Base-by-base conservation (phyloP, 2,329 filamentous ascomycete species). In the Paracorniculantispora psalliotae region DNA sequence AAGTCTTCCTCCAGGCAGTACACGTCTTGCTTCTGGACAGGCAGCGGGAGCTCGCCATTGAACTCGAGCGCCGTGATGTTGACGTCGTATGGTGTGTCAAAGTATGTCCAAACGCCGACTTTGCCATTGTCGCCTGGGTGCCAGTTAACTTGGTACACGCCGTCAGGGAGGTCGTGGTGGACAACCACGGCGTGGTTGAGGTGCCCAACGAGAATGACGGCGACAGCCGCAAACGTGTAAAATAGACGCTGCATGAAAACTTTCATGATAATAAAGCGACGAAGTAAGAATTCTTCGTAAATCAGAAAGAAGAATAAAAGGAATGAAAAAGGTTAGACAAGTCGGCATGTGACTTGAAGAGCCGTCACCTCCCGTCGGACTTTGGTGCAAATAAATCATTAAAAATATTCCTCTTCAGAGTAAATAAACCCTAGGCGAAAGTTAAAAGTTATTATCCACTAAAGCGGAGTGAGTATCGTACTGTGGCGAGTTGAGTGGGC, bases 61-160 rank as follows among this genome's bases (percentile, higher is more conserved):
- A 19, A 28, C 15, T 21, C 13, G 15, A 35, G 4, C 2, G 48
- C n/a, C 12, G 56, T 59, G 21, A 59, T 26, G 48, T 59, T 47
- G 48, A 51, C 47, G 47, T 51, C 48, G 56, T 39, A 25, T 7
- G 49, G 48, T 4, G 48, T 35, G 21, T 59, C 48, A 30, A 54
- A 59, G 21, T 54, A 53, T 5, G 37, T 58, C 19, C 37, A 44
- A 8, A 19, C 30, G 47, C 26, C 48, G 28, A 51, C 19, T 1
- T 19, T 13, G 28, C 19, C 48, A 21, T 19, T 21, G 2, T 4
- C 8, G 12, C 37, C 19, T 10, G 37, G 48, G 9, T 39, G 9
- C 30, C 28, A 54, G 49, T 30, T 37, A 23, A 52, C 37, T 33
- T 59, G 26, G 43, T 54, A 59, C 23, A 59, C 57, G 48, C 48